These are phyloP conservation scores for Boletus rubescentipes DNA, from an alignment of 768 basidiomycete species.

Conservation along the genomic window DNA sequence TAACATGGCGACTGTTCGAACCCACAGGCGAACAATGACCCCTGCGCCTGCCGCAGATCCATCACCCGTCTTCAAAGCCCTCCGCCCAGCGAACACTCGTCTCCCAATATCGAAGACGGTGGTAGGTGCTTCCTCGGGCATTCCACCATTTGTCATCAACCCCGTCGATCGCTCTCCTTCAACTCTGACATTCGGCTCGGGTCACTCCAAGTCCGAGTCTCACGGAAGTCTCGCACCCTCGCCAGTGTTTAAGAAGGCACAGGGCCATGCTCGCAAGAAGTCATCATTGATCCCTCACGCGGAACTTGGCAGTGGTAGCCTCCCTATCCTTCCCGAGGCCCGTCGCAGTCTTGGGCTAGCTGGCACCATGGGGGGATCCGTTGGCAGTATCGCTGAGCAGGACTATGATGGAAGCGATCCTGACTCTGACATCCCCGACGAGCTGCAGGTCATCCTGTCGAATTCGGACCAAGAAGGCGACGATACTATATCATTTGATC, in stretches of 20 bases:
- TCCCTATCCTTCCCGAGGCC: constrained; percentile 48
- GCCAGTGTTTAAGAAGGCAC: constrained; percentile 37
- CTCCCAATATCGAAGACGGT: constrained; percentile 18
- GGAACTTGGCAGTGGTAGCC: constrained; percentile 20
- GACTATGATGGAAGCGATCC: constrained; percentile 58
- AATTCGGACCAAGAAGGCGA: constrained; percentile 39
- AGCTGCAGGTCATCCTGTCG: constrained; percentile 62
- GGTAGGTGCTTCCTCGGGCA: constrained; percentile 24
- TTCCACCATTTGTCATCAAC: constrained; percentile 26
- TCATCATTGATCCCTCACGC: constrained; percentile 24
- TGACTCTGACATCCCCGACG: constrained; percentile 80
- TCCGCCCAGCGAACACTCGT: constrained; percentile 47
- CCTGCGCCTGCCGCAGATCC: constrained; percentile 61
- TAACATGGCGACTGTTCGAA: constrained; percentile 21
- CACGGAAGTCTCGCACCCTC: constrained; percentile 22
- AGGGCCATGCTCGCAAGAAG: constrained; percentile 20
- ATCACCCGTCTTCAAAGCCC: constrained; percentile 56
- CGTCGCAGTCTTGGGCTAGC: constrained; percentile 59
- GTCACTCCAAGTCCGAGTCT: constrained; percentile 32
- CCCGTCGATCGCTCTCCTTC: constrained; percentile 30
- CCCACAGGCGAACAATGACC: constrained; percentile 55
- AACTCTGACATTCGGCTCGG: constrained; percentile 37
- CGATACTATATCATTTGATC: constrained; percentile 39
- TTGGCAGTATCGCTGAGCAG: constrained; percentile 45
- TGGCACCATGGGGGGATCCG: constrained; percentile 67